phyloP scores from a whole-genome alignment of 148 eudicot species.

The Silene conica region DNA sequence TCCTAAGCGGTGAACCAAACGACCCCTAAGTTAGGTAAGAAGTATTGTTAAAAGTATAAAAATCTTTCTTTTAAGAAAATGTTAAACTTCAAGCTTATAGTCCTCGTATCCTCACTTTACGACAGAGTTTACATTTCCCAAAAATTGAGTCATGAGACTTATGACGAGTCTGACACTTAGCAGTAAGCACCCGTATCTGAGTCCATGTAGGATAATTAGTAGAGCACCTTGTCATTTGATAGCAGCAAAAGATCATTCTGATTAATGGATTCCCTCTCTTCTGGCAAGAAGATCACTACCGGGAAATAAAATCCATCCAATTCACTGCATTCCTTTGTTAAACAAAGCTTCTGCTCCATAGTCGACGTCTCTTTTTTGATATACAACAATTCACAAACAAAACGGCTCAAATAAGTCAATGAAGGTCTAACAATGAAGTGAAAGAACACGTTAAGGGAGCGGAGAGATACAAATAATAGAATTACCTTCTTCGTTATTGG shows the following conservation, averaged over 20 bases:
- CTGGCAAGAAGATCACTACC: constrained; percentile 19
- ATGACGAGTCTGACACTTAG: neutral
- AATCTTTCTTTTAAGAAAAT: too few relatives aligned
- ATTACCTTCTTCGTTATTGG: constrained; percentile 59
- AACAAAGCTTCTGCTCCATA: constrained; percentile 30
- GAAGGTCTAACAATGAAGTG: constrained; percentile 4
- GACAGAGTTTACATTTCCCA: neutral
- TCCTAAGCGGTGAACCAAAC: too few relatives aligned
- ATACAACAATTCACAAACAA: neutral
- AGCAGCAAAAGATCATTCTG: constrained; percentile 74
- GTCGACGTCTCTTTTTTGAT: constrained; percentile 25
- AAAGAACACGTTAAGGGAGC: neutral
- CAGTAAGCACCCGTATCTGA: too few relatives aligned
- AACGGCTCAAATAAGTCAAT: neutral
- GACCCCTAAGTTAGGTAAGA: too few relatives aligned
- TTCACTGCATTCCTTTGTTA: constrained; percentile 50
- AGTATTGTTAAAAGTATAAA: too few relatives aligned
- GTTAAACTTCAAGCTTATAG: neutral
- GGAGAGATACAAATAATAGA: neutral
- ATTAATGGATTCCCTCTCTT: constrained; percentile 37
- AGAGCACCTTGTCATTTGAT: constrained; percentile 56
- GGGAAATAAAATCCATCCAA: constrained; percentile 60
- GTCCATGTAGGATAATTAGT: too few relatives aligned
- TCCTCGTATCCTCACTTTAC: neutral
- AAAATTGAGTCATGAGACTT: neutral